These are phyloP conservation scores for Edaphochlamys debaryana DNA, from an alignment of 139 green algal species.

Conservation along the genomic window DNA sequence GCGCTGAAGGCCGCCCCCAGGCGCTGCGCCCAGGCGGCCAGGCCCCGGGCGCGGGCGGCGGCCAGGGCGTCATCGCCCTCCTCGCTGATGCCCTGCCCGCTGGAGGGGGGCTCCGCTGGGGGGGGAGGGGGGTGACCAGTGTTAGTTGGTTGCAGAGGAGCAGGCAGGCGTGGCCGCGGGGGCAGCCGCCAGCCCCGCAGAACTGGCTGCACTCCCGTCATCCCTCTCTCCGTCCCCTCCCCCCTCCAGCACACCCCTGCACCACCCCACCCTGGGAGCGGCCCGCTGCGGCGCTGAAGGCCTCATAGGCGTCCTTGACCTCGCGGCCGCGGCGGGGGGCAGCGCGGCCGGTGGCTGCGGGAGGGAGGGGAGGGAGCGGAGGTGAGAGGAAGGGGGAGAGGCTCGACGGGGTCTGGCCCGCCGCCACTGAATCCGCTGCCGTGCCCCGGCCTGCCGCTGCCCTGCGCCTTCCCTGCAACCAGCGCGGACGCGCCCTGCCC, in stretches of 20 bases:
- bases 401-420: too few relatives aligned
- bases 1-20: slow-evolving; percentile 11
- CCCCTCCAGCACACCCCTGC: background rate
- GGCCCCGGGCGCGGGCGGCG: background rate
- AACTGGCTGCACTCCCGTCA: too few relatives aligned
- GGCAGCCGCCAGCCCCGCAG: too few relatives aligned
- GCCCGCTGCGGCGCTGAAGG: background rate
- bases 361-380: background rate
- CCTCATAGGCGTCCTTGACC: slow-evolving; percentile 36
- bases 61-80: background rate
- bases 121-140: background rate
- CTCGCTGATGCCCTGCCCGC: background rate
- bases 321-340: background rate
- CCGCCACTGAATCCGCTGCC: too few relatives aligned
- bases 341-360: slow-evolving; percentile 1
- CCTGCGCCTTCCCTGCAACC: too few relatives aligned
- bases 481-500: too few relatives aligned
- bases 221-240: too few relatives aligned
- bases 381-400: too few relatives aligned
- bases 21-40: background rate
- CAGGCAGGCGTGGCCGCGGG: too few relatives aligned
- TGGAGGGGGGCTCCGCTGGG: background rate
- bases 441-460: too few relatives aligned
- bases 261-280: background rate
- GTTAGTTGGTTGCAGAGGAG: too few relatives aligned